Base-by-base conservation (phyloP, 768 basidiomycete genomes). In the Candolleomyces aberdarensis region DNA sequence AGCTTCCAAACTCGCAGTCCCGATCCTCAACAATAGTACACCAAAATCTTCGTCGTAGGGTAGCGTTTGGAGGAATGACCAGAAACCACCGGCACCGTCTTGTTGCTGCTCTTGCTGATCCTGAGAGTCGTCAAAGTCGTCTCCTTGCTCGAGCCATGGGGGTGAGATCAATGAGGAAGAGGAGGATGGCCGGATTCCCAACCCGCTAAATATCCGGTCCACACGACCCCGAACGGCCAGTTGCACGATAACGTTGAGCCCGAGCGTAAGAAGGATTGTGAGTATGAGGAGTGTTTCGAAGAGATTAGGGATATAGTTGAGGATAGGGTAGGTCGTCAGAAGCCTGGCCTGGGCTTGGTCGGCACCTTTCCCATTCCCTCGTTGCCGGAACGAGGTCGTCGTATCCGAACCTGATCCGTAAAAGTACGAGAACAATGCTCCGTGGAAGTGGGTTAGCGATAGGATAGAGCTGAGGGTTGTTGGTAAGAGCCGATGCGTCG, bases 31-130 rank as follows among this genome's bases (percentile, higher is more conserved):
- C 43, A 92, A 77, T 3, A 87, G 82, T 20, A 91, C 80, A 6
- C 85, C 83, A 71, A 88, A 91, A 67, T 91, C 89, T 70, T 91
- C 89, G 43, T 91, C 88, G 69, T 78, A 79, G 17, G 81, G 83
- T 2, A 87, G 77, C 41, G 62, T 67, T 22, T 65, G 58, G 58
- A 75, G 65, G 63, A 75, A 71, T 36, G 62, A 57, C 15, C 50
- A 41, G 57, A 62, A 54, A 48, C 62, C 43, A 36, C 67, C 59
- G 32, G 56, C 55, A 14, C n/a, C 13, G 17, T 56, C 54, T 20
- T 22, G 29, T 31, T n/a, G 31, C 14, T 5, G 19, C 36, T 56
- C 39, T 17, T 36, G 17, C 5, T 56, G 22, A 10, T 43, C 19
- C 43, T 57, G 54, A 7, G 32, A 31, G 39, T 31, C 44, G 29